Conservation (phyloP, 768 basidiomycete genomes). For the Lyophyllum atratum region DNA sequence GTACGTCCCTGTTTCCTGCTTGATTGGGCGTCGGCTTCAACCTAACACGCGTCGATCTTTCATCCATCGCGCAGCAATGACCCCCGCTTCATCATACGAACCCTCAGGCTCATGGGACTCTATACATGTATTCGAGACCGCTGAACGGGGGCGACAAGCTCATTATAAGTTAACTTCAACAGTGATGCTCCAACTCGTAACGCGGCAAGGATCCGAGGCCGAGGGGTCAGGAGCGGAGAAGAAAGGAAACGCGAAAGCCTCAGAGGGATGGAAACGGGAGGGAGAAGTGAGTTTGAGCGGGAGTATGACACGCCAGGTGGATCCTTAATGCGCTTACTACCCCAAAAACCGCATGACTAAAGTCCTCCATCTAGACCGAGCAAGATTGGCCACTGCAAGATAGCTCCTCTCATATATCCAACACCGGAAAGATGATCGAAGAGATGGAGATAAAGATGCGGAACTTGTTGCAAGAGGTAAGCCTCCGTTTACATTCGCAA, state of each 20-base stretch:
- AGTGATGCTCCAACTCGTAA: slow-evolving; percentile 90
- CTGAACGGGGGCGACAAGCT: slow-evolving; percentile 89
- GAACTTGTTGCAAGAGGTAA: slow-evolving; percentile 85
- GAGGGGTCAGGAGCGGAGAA: slow-evolving; percentile 25
- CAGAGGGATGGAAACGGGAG: slow-evolving; percentile 55
- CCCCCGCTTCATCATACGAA: slow-evolving; percentile 52
- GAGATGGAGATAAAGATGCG: slow-evolving; percentile 99
- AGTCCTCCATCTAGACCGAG: slow-evolving; percentile 57
- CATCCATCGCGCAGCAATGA: slow-evolving; percentile 51
- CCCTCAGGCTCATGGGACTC: slow-evolving; percentile 96
- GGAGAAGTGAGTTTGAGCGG: slow-evolving; percentile 88
- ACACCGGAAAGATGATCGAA: slow-evolving; percentile 95
- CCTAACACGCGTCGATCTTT: slow-evolving; percentile 1
- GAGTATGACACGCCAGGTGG: slow-evolving; percentile 95
- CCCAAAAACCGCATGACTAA: not conserved
- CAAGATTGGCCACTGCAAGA: slow-evolving; percentile 85
- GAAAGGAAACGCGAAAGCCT: slow-evolving; percentile 35
- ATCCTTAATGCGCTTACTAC: slow-evolving; percentile 23
- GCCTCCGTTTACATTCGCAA: slow-evolving; percentile 10
- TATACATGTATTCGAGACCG: slow-evolving; percentile 95
- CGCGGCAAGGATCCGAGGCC: slow-evolving; percentile 41
- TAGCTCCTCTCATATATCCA: slow-evolving; percentile 82
- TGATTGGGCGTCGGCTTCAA: not conserved
- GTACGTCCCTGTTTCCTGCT: slow-evolving; percentile 41
- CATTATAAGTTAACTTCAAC: slow-evolving; percentile 98